Evolutionary conservation across 305 asterid genomes (phyloP).

Genomic region (Fraxinus angustifolia): DNA sequence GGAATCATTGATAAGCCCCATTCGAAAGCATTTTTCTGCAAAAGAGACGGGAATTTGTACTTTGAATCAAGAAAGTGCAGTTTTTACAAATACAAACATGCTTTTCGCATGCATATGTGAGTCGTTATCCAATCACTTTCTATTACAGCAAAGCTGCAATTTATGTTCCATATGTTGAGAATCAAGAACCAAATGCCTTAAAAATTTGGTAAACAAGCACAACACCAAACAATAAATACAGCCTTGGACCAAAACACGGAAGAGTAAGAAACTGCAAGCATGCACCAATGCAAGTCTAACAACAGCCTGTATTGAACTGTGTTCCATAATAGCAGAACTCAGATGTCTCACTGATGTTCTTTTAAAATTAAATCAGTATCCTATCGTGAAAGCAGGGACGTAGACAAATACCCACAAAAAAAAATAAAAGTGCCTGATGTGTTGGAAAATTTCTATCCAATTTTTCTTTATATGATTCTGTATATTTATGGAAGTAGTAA

Average conservation of each 20-base stretch:
- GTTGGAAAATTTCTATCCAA: neutral
- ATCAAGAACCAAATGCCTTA: neutral
- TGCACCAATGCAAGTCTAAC: neutral
- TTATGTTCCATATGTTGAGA: neutral
- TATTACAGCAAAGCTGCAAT: neutral
- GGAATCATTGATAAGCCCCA: conserved; percentile 91
- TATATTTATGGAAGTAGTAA: neutral
- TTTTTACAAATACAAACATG: neutral
- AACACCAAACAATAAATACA: neutral
- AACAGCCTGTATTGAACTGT: neutral
- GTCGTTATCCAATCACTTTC: neutral
- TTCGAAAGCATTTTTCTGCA: conserved; percentile 95
- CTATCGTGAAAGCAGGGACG: neutral
- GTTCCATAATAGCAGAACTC: conserved; percentile 8
- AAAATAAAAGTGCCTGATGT: neutral
- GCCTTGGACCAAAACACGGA: neutral
- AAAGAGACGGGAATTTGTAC: conserved; percentile 5
- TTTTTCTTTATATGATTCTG: neutral
- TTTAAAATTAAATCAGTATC: neutral
- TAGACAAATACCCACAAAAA: neutral
- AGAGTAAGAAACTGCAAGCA: neutral
- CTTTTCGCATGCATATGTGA: neutral
- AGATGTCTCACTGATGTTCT: neutral
- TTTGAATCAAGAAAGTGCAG: neutral
- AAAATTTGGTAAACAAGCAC: neutral